A percentile compares a stretch with the other conserved stretches of the same genome.
These are phyloP conservation scores for Neurospora sp. DNA, from an alignment of 2,329 filamentous ascomycete species.

Conservation along the genomic window DNA sequence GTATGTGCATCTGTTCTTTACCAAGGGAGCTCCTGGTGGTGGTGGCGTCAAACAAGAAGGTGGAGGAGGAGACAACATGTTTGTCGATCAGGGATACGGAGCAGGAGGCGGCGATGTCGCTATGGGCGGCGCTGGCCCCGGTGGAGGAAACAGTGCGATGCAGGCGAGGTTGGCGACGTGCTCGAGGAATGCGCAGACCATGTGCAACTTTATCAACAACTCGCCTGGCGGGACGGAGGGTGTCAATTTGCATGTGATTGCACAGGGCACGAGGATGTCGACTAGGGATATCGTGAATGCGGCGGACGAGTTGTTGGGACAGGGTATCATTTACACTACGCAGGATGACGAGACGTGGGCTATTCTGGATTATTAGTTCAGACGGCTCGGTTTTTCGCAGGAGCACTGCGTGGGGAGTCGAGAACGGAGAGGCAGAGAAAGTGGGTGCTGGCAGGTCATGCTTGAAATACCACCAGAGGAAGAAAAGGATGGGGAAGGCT, in stretches of 20 bases:
- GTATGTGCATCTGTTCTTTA: constrained; percentile 77
- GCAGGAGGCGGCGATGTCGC: constrained; percentile 15
- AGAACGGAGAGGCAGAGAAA: neutral
- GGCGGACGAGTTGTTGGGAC: constrained; percentile 67
- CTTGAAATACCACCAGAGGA: neutral
- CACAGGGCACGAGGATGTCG: constrained; percentile 53
- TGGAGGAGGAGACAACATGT: constrained; percentile 41
- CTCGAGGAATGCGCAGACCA: constrained; percentile 50
- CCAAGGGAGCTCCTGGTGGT: constrained; percentile 39
- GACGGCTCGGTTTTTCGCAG: neutral
- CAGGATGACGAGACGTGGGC: constrained; percentile 91
- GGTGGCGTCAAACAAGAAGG: constrained; percentile 26
- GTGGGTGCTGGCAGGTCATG: neutral
- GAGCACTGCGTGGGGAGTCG: neutral
- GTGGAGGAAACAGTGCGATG: constrained; percentile 22
- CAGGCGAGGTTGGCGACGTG: constrained; percentile 35
- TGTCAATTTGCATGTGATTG: constrained; percentile 69
- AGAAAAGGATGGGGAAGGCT: neutral
- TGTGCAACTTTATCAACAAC: constrained; percentile 61
- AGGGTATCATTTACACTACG: constrained; percentile 78
- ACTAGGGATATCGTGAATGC: constrained; percentile 62
- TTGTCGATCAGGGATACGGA: constrained; percentile 39
- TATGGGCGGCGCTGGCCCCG: constrained; percentile 25
- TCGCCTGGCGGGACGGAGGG: constrained; percentile 65
- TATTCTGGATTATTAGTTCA: constrained; percentile 54